Conservation (phyloP, 2,329 filamentous ascomycete species). For the Achaetomium macrosporum region DNA sequence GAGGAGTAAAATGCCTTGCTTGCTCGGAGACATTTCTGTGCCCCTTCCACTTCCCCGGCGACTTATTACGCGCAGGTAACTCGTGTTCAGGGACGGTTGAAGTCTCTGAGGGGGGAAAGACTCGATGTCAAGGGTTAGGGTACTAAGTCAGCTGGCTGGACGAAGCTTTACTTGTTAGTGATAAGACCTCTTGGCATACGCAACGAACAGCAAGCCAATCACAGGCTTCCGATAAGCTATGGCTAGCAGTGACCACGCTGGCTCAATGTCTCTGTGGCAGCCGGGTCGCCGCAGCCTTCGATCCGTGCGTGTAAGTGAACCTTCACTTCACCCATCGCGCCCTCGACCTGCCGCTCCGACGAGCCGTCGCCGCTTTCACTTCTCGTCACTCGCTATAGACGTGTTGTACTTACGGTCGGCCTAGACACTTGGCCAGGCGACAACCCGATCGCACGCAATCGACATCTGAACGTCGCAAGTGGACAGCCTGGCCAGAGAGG, state of each 20-base stretch:
- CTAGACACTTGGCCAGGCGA: not conserved
- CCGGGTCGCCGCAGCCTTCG: not conserved
- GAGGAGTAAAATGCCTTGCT: too few relatives aligned
- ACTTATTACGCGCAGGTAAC: conserved; percentile 4
- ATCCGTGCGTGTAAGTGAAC: conserved; percentile 15
- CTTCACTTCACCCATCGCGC: not conserved
- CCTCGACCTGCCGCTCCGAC: not conserved
- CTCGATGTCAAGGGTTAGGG: conserved; percentile 1
- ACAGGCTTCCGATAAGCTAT: conserved; percentile 1
- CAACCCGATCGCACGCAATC: conserved; percentile 6
- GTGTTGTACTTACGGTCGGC: not conserved
- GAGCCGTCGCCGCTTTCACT: not conserved
- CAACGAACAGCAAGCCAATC: conserved; percentile 1
- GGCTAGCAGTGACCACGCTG: conserved; percentile 21
- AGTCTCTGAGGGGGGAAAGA: not conserved
- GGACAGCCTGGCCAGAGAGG: conserved; percentile 15
- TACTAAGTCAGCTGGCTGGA: not conserved
- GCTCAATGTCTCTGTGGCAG: conserved; percentile 13
- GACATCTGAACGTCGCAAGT: not conserved
- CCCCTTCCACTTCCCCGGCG: not conserved
- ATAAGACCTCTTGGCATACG: conserved; percentile 4
- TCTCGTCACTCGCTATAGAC: conserved; percentile 17
- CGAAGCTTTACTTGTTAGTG: not conserved
- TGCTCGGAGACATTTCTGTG: not conserved
- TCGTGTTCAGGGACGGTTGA: not conserved